Evolutionary conservation across 176 grass and related monocot species (phyloP), one percentile per base, ranked within the genome.

Genomic region (Luzula sylvatica): DNA sequence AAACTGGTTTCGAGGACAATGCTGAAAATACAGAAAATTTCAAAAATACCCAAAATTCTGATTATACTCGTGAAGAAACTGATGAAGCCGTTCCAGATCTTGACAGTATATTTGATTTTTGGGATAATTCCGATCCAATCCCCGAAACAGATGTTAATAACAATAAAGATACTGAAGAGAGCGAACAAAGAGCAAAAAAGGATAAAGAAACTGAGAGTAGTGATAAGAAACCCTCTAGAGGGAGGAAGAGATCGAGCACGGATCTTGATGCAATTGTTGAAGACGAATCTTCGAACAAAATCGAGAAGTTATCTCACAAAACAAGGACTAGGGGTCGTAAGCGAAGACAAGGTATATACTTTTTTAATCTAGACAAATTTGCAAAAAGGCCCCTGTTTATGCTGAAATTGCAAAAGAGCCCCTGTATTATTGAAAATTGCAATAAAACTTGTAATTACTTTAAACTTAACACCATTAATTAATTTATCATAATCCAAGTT

Each of bases 331-430:
- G 47, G 59, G 46, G 59, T 28, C 14, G 9, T 46, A 64, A 64
- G 59, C 45, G 59, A 64, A 47, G 59, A 27, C 43, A 48, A 64
- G 59, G 59, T 64, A 49, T 32, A 12, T 7, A n/a, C n/a, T n/a
- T 22, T 60, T 60, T 7, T 26, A 43, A 38, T 19, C n/a, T n/a
- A n/a, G n/a, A n/a, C n/a, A n/a, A n/a, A n/a, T n/a, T n/a, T n/a
- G n/a, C n/a, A n/a, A n/a, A n/a, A n/a, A n/a, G n/a, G n/a, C n/a
- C n/a, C n/a, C n/a, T n/a, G n/a, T n/a, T n/a, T n/a, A n/a, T n/a
- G n/a, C n/a, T n/a, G n/a, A n/a, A n/a, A n/a, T n/a, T n/a, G n/a
- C n/a, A n/a, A n/a, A n/a, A n/a, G n/a, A n/a, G n/a, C n/a, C n/a
- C n/a, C n/a, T n/a, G n/a, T n/a, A n/a, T n/a, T n/a, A n/a, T n/a